Evolutionary conservation across 1,284 basidiomycete species (phyloP), one percentile per base, ranked within the genome.

Genomic region (Trametes sp.): DNA sequence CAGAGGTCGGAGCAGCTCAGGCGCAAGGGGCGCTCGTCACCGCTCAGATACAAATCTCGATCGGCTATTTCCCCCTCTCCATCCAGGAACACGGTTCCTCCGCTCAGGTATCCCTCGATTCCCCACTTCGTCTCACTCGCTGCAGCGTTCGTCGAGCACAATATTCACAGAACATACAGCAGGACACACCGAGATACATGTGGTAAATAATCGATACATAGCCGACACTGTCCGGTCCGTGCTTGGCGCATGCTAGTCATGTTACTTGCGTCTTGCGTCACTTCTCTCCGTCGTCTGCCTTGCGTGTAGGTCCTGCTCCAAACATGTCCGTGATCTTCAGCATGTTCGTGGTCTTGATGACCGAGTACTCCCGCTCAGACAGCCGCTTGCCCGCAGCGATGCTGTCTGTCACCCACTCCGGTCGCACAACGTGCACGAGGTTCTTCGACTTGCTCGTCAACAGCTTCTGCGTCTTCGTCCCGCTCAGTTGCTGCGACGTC

Each of bases 361-460:
- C 77, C 9, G 79, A 66, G 69, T 91, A 92, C 19, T 75, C 73
- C 60, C 81, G 76, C 73, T 92, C 90, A 35, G 82, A 76, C 61
- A 84, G 75, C 68, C 84, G 79, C 72, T 81, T 86, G 31, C 86
- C 87, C 23, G 80, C 79, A 13, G 74, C 70, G 66, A 92, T 80
- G 66, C 88, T 89, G 66, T 92, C 89, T 14, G 78, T 77, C 6
- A 92, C 79, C 90, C 90, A 92, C 71, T 89, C 86, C 4, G 90
- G 90, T 62, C 80, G 85, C 19, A 92, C 87, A 54, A 92, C 82
- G 57, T 87, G 80, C 26, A 79, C 76, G 46, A 78, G 78, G 52
- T 72, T 78, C 64, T 78, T 78, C 23, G 76, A 75, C 68, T 84
- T 86, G 26, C 76, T 74, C 36, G 80, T 83, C 54, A 92, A 73